Conservation (phyloP, 2,329 filamentous ascomycete species). For the Purpureocillium lavendulum region DNA sequence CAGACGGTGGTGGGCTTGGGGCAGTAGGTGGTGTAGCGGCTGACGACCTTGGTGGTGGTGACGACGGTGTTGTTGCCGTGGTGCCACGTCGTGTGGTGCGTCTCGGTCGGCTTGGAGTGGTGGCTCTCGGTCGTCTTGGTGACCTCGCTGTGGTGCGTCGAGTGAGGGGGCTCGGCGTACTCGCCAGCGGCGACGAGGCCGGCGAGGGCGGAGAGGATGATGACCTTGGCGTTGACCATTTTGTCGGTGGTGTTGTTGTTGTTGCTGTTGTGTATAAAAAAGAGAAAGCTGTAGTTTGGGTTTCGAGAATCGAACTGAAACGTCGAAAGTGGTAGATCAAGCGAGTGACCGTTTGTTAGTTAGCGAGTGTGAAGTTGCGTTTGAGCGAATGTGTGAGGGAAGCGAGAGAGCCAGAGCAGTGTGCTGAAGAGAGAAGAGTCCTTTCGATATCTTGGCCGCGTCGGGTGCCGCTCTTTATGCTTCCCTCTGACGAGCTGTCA, state of each 20-base stretch:
- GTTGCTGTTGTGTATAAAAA: too few species aligned
- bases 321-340: too few species aligned
- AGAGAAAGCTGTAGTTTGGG: too few species aligned
- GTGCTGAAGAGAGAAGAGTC: not conserved
- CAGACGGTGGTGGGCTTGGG: constrained; percentile 41
- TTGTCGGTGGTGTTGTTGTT: not conserved
- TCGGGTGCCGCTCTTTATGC: constrained; percentile 1
- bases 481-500: not conserved
- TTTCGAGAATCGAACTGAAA: too few species aligned
- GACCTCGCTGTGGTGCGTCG: too few species aligned
- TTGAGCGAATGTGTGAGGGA: not conserved
- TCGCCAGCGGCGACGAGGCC: constrained; percentile 11
- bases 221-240: constrained; percentile 14
- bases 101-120: not conserved
- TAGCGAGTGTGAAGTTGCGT: too few species aligned
- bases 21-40: constrained; percentile 31
- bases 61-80: constrained; percentile 14
- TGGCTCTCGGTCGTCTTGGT: not conserved
- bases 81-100: not conserved
- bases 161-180: not conserved
- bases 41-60: constrained; percentile 25
- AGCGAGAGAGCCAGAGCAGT: not conserved
- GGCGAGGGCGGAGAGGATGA: constrained; percentile 15
- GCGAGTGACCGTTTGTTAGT: too few species aligned
- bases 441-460: not conserved